Evolutionary conservation across 2,329 filamentous ascomycete genomes (phyloP), one percentile per base, ranked within the genome.

Genomic region (Piedraia hortae): DNA sequence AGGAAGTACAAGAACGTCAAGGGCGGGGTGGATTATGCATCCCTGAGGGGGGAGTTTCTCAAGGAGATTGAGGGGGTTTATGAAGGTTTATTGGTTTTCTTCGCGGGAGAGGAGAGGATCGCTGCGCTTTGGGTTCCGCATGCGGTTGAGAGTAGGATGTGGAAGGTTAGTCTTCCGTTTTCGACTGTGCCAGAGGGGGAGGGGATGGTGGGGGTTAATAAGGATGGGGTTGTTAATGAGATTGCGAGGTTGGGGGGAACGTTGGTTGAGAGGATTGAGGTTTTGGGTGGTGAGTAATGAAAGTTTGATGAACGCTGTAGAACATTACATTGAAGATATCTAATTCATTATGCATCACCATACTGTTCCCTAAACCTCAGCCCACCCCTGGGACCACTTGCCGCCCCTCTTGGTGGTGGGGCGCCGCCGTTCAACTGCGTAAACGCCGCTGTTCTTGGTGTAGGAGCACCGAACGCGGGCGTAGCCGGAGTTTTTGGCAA

Each of bases 71-170:
- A 62, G 30, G 48, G 47, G 3, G 42, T 63, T 2, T 91, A 78
- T 39, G 57, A 58, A 3, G 58, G 66, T 16, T 59, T 62, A 3
- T 49, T 89, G 15, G 50, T 91, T 2, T 75, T 91, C 44, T 91
- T 93, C 51, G 59, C 66, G 30, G 68, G 77, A 14, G 53, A 48
- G 4, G 50, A 54, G 2, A 54, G 64, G 12, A 56, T 73, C 39
- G 59, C 57, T 6, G 67, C 64, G 0, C 36, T 73, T 19, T 73
- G 67, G 66, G 68, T 61, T 37, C 67, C 66, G 0, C 41, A 48
- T 20, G 46, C 47, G 4, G 12, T 14, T 16, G 49, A 48, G 9
- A 36, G 39, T 28, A 56, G 73, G 29, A 47, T 50, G 7, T 80
- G 77, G 51, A 70, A 69, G 31, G 56, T 72, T 9, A 71, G 69